Evolutionary conservation across 768 basidiomycete genomes (phyloP).

Genomic region (Boletus insuetus): DNA sequence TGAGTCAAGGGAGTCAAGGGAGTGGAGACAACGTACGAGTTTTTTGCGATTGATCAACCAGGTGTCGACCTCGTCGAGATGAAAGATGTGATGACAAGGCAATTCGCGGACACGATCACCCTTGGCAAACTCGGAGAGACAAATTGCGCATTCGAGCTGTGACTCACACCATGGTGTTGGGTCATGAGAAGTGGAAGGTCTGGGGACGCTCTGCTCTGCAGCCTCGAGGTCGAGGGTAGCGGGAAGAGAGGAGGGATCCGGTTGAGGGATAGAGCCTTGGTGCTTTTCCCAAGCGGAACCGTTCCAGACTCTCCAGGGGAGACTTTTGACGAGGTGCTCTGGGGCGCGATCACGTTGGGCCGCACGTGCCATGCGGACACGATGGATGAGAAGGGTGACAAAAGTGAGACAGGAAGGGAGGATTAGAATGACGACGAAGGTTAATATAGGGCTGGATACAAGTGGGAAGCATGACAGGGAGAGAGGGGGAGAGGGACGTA

Average conservation of each 20-base stretch:
- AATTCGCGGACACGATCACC: constrained; percentile 90
- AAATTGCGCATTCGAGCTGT: constrained; percentile 90
- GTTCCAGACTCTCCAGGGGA: constrained; percentile 85
- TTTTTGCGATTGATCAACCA: constrained; percentile 95
- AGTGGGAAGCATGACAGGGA: constrained; percentile 5
- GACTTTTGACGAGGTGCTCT: constrained; percentile 69
- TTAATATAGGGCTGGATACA: constrained; percentile 67
- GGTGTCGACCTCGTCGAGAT: constrained; percentile 84
- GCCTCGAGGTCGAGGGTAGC: constrained; percentile 39
- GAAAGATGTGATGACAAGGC: constrained; percentile 95
- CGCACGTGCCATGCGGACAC: constrained; percentile 77
- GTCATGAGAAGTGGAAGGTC: constrained; percentile 27
- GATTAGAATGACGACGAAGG: constrained; percentile 83
- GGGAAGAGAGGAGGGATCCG: constrained; percentile 22
- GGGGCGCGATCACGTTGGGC: constrained; percentile 84
- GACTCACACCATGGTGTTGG: constrained; percentile 73
- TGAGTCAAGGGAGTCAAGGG: not conserved
- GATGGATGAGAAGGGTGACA: constrained; percentile 84
- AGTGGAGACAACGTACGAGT: constrained; percentile 54
- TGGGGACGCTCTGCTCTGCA: constrained; percentile 24
- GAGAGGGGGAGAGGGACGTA: constrained; percentile 34
- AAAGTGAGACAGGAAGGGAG: constrained; percentile 89
- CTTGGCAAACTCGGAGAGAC: constrained; percentile 79
- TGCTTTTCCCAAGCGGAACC: constrained; percentile 81
- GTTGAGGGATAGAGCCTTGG: constrained; percentile 33